Percentiles rank a stretch among this genome's conserved stretches.
These are phyloP conservation scores for Leccinellum luteum DNA, from an alignment of 768 basidiomycete genomes.

Conservation along the genomic window DNA sequence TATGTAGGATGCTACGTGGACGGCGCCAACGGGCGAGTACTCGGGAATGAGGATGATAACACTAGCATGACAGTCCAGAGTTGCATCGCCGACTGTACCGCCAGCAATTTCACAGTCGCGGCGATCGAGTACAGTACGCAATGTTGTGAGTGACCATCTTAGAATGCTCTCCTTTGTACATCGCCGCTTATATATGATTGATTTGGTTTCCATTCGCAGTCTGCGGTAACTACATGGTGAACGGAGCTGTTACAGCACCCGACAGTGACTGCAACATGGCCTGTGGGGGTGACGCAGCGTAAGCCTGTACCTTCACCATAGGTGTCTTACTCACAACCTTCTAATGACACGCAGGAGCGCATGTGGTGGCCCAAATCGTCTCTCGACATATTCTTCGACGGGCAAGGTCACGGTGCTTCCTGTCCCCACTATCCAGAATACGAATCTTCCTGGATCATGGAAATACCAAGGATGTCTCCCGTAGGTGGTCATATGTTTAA, in stretches of 20 bases:
- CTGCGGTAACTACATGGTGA: conserved; percentile 66
- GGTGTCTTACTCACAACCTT: background rate
- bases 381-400: conserved; percentile 64
- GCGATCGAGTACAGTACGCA: conserved; percentile 62
- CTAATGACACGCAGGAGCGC: conserved; percentile 43
- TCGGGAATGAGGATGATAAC: conserved; percentile 41
- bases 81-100: conserved; percentile 60
- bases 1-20: conserved; percentile 75
- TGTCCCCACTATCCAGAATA: conserved; percentile 55
- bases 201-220: conserved; percentile 36
- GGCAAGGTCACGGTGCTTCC: conserved; percentile 52
- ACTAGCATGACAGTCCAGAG: conserved; percentile 51
- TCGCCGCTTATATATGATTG: conserved; percentile 6
- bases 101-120: conserved; percentile 60
- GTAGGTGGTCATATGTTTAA: conserved; percentile 36
- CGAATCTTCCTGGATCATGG: conserved; percentile 62
- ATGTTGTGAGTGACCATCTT: conserved; percentile 41
- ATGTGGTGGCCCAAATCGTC: conserved; percentile 71
- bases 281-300: conserved; percentile 70
- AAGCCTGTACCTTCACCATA: conserved; percentile 17
- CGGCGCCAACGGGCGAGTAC: conserved; percentile 62
- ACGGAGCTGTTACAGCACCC: conserved; percentile 52
- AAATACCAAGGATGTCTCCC: conserved; percentile 63
- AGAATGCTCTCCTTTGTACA: background rate
- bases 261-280: conserved; percentile 65